These are phyloP conservation scores for Trichoderma arundinaceum DNA, from an alignment of 2,329 filamentous ascomycete genomes.

Conservation along the genomic window DNA sequence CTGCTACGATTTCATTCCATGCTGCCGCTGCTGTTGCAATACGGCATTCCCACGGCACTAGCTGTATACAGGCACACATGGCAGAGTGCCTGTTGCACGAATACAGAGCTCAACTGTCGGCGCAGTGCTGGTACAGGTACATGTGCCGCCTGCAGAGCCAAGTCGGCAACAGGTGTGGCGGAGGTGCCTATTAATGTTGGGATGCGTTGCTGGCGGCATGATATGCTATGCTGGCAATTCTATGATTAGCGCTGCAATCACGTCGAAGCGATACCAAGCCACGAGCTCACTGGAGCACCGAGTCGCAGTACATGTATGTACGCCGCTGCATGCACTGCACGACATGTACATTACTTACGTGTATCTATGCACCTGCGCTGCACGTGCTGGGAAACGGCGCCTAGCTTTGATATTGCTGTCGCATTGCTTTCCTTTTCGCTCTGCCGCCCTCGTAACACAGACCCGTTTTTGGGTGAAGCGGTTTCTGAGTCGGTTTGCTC, in stretches of 20 bases:
- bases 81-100: not conserved
- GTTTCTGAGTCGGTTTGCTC: not conserved
- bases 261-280: slow-evolving; percentile 8
- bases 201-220: not conserved
- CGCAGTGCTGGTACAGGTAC: not conserved
- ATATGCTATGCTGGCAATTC: not conserved
- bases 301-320: not conserved
- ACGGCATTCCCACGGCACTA: too few species aligned
- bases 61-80: too few species aligned
- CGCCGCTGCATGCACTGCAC: slow-evolving; percentile 20
- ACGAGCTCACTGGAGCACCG: slow-evolving; percentile 17
- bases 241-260: slow-evolving; percentile 16
- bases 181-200: not conserved
- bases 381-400: slow-evolving; percentile 17
- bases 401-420: not conserved
- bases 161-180: slow-evolving; percentile 18
- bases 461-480: not conserved
- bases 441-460: not conserved
- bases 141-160: slow-evolving; percentile 9
- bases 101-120: too few species aligned
- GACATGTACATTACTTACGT: slow-evolving; percentile 8
- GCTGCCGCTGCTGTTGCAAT: too few species aligned
- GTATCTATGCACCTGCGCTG: not conserved
- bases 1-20: too few species aligned
- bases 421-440: slow-evolving; percentile 7